Evolutionary conservation across 345 rosid species (phyloP), one percentile per base, ranked within the genome.

Genomic region (Corymbia maculata): DNA sequence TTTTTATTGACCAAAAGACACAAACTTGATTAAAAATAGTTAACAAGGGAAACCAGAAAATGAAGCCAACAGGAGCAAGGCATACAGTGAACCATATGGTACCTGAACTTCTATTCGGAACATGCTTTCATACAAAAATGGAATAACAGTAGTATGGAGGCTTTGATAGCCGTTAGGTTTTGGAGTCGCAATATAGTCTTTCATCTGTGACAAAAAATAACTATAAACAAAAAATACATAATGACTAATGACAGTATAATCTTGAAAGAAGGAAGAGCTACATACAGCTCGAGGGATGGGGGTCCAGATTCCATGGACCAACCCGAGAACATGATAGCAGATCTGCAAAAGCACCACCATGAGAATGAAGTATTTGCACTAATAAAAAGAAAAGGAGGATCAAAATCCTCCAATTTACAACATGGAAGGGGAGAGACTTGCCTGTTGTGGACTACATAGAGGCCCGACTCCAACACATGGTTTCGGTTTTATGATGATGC

Each of bases 151-250:
- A 85, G 99, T 96, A 90, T 98, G 98, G 80, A 98, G 97, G 94
- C 99, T 97, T 93, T 98, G 99, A 88, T 98, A 98, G 87, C 99
- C 99, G 88, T 98, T 98, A 86, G 99, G 99, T 91, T 98, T 98
- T 13, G 99, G 96, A 87, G 99, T 98, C 21, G 99, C 99, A 92
- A 98, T 98, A 90, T 98, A 97, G 93, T 97, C 99, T 92, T 98
- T 98, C 93, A 97, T 95, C 99, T 98, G 93, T 87, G 44, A 49
- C 79, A 66, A 75, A 24, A 44, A 53, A 79, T 28, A 88, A 21
- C 28, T 22, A 42, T 13, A 86, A 50, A 44, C 47, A 42, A 68
- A 26, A 22, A 14, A n/a, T 66, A 79, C 36, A 9, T 30, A 45
- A 86, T 11, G 45, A 50, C 26, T 47, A 80, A 45, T 47, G 17